phyloP scores from a whole-genome alignment of 2,329 filamentous ascomycete species.

The Ophiostoma populinum region DNA sequence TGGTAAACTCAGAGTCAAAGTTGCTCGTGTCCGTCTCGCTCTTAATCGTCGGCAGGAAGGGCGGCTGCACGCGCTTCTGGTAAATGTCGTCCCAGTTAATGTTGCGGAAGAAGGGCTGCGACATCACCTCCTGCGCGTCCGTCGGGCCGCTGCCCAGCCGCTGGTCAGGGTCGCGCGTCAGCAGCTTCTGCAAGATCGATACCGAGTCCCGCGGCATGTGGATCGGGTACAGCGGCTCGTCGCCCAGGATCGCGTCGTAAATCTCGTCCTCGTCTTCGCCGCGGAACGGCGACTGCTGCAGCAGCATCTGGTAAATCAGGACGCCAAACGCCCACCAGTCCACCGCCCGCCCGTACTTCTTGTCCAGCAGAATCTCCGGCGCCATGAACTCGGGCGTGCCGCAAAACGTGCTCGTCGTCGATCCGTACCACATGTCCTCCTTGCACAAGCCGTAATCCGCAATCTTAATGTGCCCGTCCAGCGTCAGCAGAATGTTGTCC shows the following conservation, averaged over 20 bases:
- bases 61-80: slow-evolving; percentile 77
- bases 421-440: slow-evolving; percentile 99
- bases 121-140: slow-evolving; percentile 97
- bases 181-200: slow-evolving; percentile 89
- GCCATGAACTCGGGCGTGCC: slow-evolving; percentile 99
- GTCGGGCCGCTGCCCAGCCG: slow-evolving; percentile 87
- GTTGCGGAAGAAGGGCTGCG: slow-evolving; percentile 92
- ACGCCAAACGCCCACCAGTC: slow-evolving; percentile 99
- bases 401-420: slow-evolving; percentile 93
- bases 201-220: slow-evolving; percentile 98
- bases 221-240: slow-evolving; percentile 94
- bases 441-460: slow-evolving; percentile 98
- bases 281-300: slow-evolving; percentile 96
- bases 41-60: slow-evolving; percentile 79
- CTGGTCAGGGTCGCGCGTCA: slow-evolving; percentile 87
- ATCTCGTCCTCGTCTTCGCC: slow-evolving; percentile 99
- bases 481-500: slow-evolving; percentile 75
- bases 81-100: slow-evolving; percentile 99
- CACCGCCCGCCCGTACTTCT: slow-evolving; percentile 93
- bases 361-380: slow-evolving; percentile 93
- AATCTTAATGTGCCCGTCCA: slow-evolving; percentile 97
- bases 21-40: slow-evolving; percentile 97
- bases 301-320: slow-evolving; percentile 97
- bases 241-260: slow-evolving; percentile 93
- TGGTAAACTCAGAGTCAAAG: slow-evolving; percentile 97